Evolutionary conservation across 257 asterid species (phyloP), one percentile per base, ranked within the genome.

Genomic region (Plectranthus barbatus): DNA sequence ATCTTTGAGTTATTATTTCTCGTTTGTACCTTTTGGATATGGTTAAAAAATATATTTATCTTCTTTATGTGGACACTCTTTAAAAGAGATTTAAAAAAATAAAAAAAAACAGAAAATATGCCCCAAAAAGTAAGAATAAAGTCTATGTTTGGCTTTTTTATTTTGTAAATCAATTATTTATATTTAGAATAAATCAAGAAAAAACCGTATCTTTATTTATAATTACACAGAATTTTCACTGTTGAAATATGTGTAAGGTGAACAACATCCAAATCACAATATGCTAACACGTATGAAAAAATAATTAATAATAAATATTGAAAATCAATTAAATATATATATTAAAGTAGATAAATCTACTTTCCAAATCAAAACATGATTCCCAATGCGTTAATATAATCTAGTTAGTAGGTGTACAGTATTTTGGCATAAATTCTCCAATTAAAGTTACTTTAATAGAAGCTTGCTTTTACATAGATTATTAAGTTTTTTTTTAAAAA

Each of bases 391-490:
- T 7, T 51, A 8, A 2, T 53, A 44, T 9, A 52, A 54, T 52
- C 42, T 12, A 36, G 60, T 59, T 59, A 19, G 44, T 55, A 41
- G 51, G 64, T 68, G 21, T 66, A 53, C 14, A 21, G 15, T 39
- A 40, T 44, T 52, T 62, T 46, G 58, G 69, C 61, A 68, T 41
- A 31, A 63, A 48, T 60, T 65, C 71, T 52, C 31, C 37, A 12
- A 21, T 20, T 49, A 63, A 66, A 76, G 63, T 44, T 62, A 18
- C 67, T 68, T 76, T 64, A 36, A 21, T 34, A 56, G 26, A n/a
- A 55, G 23, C 55, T 65, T 46, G 31, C 58, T 50, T 54, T 60
- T 18, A 41, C 36, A 26, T 51, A 61, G 64, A 23, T 53, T 24
- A 56, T 44, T 34, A 41, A 62, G 34, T 40, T 59, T 59, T 13